A percentile compares a stretch with the other conserved stretches of the same genome.
These are phyloP conservation scores for Colletotrichum paranaense DNA, from an alignment of 2,329 filamentous ascomycete genomes.

Conservation along the genomic window DNA sequence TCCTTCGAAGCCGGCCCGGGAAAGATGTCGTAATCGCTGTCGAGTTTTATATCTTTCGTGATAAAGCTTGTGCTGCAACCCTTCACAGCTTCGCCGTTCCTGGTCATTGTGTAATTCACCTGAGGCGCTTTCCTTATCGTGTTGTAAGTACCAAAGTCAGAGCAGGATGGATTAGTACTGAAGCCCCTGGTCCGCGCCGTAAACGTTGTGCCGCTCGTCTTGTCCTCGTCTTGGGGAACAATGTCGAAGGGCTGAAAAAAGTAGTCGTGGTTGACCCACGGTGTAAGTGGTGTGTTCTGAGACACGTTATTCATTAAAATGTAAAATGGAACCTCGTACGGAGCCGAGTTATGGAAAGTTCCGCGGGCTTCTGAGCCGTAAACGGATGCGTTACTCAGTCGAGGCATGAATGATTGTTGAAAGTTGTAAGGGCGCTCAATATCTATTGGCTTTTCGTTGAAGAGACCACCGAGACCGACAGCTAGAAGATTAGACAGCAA, in stretches of 20 bases:
- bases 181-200: slow-evolving; percentile 42
- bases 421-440: slow-evolving; percentile 31
- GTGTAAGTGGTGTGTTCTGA: slow-evolving; percentile 53
- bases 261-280: slow-evolving; percentile 58
- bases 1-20: not conserved
- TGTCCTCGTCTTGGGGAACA: not conserved
- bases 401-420: slow-evolving; percentile 21
- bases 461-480: slow-evolving; percentile 61
- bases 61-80: not conserved
- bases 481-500: slow-evolving; percentile 65
- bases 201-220: slow-evolving; percentile 11
- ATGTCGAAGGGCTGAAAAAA: slow-evolving; percentile 60
- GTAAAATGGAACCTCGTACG: slow-evolving; percentile 45
- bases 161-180: slow-evolving; percentile 34
- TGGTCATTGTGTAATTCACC: not conserved
- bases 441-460: slow-evolving; percentile 49
- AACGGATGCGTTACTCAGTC: slow-evolving; percentile 40
- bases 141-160: not conserved
- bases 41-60: not conserved
- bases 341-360: not conserved
- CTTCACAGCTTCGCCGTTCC: not conserved
- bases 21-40: not conserved
- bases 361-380: too few species aligned
- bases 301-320: slow-evolving; percentile 58
- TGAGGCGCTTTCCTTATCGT: not conserved